phyloP scores from a whole-genome alignment of 352 stramenopile genomes.

The Phytopythium kandeliae region DNA sequence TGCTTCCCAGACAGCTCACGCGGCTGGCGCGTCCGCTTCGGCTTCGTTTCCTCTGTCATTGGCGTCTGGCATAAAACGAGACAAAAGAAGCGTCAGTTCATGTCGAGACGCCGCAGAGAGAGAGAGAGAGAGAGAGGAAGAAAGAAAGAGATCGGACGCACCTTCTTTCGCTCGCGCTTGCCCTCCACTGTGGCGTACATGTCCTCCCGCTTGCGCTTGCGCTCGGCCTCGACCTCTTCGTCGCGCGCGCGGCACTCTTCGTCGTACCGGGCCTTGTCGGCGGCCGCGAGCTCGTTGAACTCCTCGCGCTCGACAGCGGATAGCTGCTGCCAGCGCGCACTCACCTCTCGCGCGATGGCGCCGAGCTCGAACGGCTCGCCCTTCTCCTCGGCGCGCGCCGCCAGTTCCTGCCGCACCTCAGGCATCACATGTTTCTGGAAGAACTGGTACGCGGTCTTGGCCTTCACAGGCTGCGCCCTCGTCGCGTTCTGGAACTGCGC shows the following conservation, averaged over 20 bases:
- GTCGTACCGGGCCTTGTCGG: constrained; percentile 65
- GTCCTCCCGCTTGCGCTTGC: constrained; percentile 70
- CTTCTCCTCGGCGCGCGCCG: constrained; percentile 27
- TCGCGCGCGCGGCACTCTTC: constrained; percentile 71
- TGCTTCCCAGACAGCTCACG: constrained; percentile 66
- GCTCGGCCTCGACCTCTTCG: constrained; percentile 62
- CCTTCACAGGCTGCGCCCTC: constrained; percentile 40
- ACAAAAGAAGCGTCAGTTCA: neutral
- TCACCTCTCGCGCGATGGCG: constrained; percentile 67
- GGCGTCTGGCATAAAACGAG: constrained; percentile 14
- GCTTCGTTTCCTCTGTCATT: constrained; percentile 32
- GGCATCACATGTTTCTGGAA: constrained; percentile 74
- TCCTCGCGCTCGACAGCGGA: constrained; percentile 56
- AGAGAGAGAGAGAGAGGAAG: constrained; percentile 1
- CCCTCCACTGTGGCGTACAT: constrained; percentile 64
- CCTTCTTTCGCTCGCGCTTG: constrained; percentile 78
- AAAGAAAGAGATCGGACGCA: constrained; percentile 1
- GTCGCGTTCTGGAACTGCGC: constrained; percentile 61
- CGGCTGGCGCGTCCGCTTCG: constrained; percentile 23
- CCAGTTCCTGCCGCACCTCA: constrained; percentile 54
- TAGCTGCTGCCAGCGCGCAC: constrained; percentile 68
- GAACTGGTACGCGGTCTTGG: constrained; percentile 71
- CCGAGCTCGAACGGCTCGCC: constrained; percentile 59
- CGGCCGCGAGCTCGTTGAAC: constrained; percentile 55
- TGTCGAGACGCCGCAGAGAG: constrained; percentile 2